Evolutionary conservation across 75 land plant species (phyloP).

Genomic region (Sequoiadendron giganteum): DNA sequence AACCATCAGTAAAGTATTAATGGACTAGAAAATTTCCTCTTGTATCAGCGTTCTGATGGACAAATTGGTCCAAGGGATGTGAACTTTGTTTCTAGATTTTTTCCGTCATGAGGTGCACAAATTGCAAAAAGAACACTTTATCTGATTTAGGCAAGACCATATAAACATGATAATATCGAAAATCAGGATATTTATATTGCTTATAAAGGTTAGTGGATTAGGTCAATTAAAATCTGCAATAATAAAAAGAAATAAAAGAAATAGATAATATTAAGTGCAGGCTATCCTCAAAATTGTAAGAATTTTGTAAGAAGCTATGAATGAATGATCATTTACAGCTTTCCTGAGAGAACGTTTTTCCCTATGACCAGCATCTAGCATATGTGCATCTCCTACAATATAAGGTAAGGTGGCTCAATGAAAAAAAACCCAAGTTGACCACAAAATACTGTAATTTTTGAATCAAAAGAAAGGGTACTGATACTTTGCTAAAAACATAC

Average conservation of each 20-base stretch:
- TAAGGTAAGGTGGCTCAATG: not conserved
- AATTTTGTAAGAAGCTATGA: not conserved
- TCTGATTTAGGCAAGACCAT: not conserved
- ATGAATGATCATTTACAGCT: not conserved
- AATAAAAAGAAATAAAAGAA: not conserved
- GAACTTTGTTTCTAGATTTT: not conserved
- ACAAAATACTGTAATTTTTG: not conserved
- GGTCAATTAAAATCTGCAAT: not conserved
- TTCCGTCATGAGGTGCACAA: not conserved
- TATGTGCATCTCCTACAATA: not conserved
- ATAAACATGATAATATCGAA: not conserved
- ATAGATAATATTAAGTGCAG: not conserved
- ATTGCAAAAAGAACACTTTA: not conserved
- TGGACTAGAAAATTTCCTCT: not conserved
- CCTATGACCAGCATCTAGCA: not conserved
- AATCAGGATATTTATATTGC: not conserved
- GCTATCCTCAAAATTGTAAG: not conserved
- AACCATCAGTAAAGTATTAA: not conserved
- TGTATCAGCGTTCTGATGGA: not conserved
- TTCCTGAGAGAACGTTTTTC: not conserved
- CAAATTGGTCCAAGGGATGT: not conserved
- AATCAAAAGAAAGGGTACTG: not conserved
- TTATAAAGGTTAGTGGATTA: not conserved
- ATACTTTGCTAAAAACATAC: too few relatives aligned
- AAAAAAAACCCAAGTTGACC: not conserved